phyloP scores from a whole-genome alignment of 148 eudicot genomes.

The Rhododendron kiyosumense region DNA sequence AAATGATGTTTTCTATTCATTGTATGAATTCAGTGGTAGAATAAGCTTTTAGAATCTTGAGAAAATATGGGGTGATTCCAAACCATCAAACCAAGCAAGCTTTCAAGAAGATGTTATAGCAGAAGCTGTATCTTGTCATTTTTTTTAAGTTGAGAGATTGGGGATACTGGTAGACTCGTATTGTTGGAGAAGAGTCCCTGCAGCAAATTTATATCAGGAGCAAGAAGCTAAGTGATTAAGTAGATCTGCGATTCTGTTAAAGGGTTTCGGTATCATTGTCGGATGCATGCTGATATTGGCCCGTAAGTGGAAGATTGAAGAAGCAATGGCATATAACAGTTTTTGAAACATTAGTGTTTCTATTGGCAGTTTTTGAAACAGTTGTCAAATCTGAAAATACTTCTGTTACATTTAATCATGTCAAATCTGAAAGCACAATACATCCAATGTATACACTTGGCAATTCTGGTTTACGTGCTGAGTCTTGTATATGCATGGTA shows the following conservation, averaged over 20 bases:
- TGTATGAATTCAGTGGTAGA: too few relatives aligned
- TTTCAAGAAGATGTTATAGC: background rate
- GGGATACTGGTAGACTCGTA: background rate
- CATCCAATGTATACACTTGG: background rate
- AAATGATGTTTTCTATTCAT: background rate
- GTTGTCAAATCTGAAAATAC: background rate
- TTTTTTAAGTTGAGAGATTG: background rate
- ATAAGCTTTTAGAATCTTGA: background rate
- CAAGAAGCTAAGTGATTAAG: background rate
- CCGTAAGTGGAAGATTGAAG: background rate
- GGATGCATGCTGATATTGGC: background rate
- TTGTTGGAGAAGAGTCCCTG: background rate
- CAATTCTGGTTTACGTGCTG: background rate
- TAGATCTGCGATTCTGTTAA: background rate
- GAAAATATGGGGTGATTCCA: background rate
- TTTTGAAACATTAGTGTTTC: background rate
- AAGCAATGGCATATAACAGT: background rate
- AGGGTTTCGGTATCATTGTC: background rate
- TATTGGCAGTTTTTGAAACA: background rate
- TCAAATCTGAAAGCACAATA: background rate
- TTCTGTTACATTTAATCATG: background rate
- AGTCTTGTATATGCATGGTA: background rate
- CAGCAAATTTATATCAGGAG: background rate
- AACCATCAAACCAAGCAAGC: background rate
- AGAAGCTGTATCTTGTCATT: background rate